These are phyloP conservation scores for Incumbomyces delicatus DNA, from an alignment of 2,329 filamentous ascomycete species.

Conservation along the genomic window DNA sequence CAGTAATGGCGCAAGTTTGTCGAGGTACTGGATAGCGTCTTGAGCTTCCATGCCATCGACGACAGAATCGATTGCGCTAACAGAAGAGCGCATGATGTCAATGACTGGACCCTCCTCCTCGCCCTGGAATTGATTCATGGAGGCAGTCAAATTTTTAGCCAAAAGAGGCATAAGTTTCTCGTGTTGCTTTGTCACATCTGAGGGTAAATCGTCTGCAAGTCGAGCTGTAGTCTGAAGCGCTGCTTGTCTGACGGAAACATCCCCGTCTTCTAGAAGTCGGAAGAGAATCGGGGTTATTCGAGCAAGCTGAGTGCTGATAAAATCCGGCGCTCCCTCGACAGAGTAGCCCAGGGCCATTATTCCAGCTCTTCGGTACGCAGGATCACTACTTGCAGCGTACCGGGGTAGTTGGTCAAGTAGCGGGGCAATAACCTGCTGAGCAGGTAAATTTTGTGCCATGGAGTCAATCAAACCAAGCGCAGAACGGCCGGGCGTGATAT, in stretches of 20 bases:
- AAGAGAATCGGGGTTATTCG: slow-evolving; percentile 78
- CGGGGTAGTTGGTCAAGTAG: slow-evolving; percentile 75
- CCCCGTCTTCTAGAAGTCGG: slow-evolving; percentile 70
- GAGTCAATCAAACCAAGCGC: slow-evolving; percentile 83
- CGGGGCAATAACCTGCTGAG: slow-evolving; percentile 87
- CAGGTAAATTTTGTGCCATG: slow-evolving; percentile 76
- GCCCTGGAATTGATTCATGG: slow-evolving; percentile 57
- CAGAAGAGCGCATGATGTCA: slow-evolving; percentile 79
- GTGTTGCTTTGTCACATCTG: slow-evolving; percentile 80
- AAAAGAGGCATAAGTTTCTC: slow-evolving; percentile 73
- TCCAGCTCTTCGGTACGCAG: slow-evolving; percentile 76
- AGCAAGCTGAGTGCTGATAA: slow-evolving; percentile 85
- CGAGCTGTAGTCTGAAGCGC: slow-evolving; percentile 80
- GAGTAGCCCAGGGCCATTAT: slow-evolving; percentile 88
- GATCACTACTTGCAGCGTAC: slow-evolving; percentile 65
- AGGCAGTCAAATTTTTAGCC: slow-evolving; percentile 78
- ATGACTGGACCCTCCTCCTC: slow-evolving; percentile 63
- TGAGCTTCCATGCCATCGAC: slow-evolving; percentile 74
- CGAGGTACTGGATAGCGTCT: slow-evolving; percentile 71
- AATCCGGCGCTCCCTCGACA: slow-evolving; percentile 93
- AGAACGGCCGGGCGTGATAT: slow-evolving; percentile 73
- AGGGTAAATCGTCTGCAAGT: slow-evolving; percentile 83
- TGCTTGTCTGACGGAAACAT: slow-evolving; percentile 74
- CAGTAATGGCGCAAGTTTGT: slow-evolving; percentile 73
- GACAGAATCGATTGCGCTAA: slow-evolving; percentile 82